These are phyloP conservation scores for Sordariomycetes sp. DNA, from an alignment of 2,329 filamentous ascomycete species.

Conservation along the genomic window DNA sequence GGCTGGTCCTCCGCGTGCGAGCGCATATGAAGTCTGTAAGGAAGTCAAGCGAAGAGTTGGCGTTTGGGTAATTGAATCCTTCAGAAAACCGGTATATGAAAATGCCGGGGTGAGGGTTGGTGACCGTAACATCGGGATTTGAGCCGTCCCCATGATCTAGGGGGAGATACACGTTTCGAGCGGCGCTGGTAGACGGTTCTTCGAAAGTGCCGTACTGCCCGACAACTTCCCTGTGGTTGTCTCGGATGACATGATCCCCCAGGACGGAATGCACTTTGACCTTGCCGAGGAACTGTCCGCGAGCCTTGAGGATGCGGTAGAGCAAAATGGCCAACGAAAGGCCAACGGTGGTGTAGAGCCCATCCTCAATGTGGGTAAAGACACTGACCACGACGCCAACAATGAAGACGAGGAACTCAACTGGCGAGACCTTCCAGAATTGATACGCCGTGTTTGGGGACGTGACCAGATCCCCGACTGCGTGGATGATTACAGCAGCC, in stretches of 20 bases:
- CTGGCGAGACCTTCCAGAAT: constrained; percentile 87
- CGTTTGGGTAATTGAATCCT: constrained; percentile 94
- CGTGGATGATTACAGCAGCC: constrained; percentile 88
- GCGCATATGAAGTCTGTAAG: constrained; percentile 59
- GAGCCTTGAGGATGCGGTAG: constrained; percentile 74
- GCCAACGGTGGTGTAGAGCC: constrained; percentile 79
- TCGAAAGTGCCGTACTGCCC: constrained; percentile 48
- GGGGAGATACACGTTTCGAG: constrained; percentile 32
- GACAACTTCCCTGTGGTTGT: constrained; percentile 35
- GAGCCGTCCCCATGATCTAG: constrained; percentile 42
- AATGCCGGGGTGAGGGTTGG: constrained; percentile 68
- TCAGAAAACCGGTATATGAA: constrained; percentile 95
- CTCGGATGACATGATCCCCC: constrained; percentile 63
- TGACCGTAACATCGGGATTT: constrained; percentile 31
- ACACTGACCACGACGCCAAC: constrained; percentile 84
- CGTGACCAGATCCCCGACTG: constrained; percentile 86
- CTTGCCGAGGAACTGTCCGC: constrained; percentile 70
- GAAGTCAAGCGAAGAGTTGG: constrained; percentile 78
- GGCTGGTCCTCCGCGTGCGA: constrained; percentile 67
- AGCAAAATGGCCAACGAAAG: constrained; percentile 71
- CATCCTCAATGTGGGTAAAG: constrained; percentile 82
- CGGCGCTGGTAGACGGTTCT: constrained; percentile 13
- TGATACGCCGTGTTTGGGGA: constrained; percentile 86
- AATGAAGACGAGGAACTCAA: constrained; percentile 91
- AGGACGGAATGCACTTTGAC: constrained; percentile 9